Base-by-base conservation (phyloP, 1,284 basidiomycete genomes). In the Boletus semigastroideus region DNA sequence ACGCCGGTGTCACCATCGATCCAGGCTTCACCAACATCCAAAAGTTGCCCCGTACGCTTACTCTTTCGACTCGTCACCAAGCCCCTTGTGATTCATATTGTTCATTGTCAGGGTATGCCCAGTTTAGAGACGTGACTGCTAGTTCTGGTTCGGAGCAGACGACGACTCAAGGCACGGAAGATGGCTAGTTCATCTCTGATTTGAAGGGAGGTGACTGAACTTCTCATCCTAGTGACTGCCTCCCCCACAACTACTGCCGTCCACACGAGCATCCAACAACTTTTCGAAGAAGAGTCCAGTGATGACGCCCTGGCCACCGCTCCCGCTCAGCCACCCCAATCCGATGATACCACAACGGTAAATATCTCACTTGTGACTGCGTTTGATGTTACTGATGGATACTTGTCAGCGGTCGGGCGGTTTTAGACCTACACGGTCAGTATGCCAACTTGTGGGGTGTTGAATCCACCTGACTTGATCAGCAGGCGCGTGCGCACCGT, bases 1-100 rank as follows among this genome's bases (percentile, higher is more conserved):
- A 86, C 60, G 77, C 81, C 31, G 86, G 84, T 13, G 80, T 76
- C 33, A 87, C 86, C 11, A 82, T 89, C 39, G 87, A 89, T 63
- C 78, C 86, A 38, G 86, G 86, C 67, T 85, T 86, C 60, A 70
- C 70, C 47, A 87, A 84, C 61, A 84, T 89, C 42, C 74, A 77
- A 59, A 88, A 88, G 64, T 75, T 89, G 38, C 86, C 86, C 25
- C 77, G 86, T 87, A 73, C 33, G 76, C 67, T n/a, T 31, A 36
- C 12, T 45, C n/a, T 22, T 45, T 45, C 36, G 16, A 8, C 17
- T 17, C 36, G 7, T 16, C 14, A 8, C 7, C 33, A 34, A 16
- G 33, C 10, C 19, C 19, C 11, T 50, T 3, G 9, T 12, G 28
- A 34, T 59, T 76, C 79, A 51, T 71, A 43, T 37, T 30, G 20